Percentiles rank a stretch among this genome's conserved stretches.
Evolutionary conservation across 371 early-diverging fungal species (phyloP).

Genomic region (Nosema muscidifuracis): DNA sequence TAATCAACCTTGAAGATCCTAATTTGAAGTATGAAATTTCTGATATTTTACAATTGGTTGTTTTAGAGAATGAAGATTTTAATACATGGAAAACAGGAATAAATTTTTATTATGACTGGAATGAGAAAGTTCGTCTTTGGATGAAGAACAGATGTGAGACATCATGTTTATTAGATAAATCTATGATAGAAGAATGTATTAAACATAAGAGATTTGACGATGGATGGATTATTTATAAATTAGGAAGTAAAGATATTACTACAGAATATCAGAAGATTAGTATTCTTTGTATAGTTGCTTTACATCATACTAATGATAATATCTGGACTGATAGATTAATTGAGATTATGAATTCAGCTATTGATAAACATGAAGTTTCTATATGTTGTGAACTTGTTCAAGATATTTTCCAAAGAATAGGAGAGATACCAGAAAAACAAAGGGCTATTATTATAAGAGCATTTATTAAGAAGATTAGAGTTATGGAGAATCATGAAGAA

Average conservation of each 20-base stretch:
- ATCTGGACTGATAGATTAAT: constrained; percentile 31
- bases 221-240: constrained; percentile 54
- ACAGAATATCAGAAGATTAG: constrained; percentile 7
- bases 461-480: not conserved
- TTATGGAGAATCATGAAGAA: constrained; percentile 13
- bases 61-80: constrained; percentile 13
- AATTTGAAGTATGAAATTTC: not conserved
- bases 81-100: constrained; percentile 10
- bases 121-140: constrained; percentile 47
- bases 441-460: constrained; percentile 3
- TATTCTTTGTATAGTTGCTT: constrained; percentile 13
- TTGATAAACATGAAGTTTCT: not conserved
- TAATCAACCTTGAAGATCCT: not conserved
- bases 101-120: constrained; percentile 20
- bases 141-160: constrained; percentile 25
- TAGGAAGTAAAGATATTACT: not conserved
- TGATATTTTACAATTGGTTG: not conserved
- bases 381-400: constrained; percentile 13
- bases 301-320: constrained; percentile 15
- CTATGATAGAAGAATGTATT: constrained; percentile 57
- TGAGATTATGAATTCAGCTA: constrained; percentile 6
- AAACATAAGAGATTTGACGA: constrained; percentile 51
- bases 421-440: not conserved
- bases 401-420: constrained; percentile 3
- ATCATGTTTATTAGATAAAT: constrained; percentile 37